phyloP scores from a whole-genome alignment of 2,329 filamentous ascomycete species.

The Phialophora macrospora region DNA sequence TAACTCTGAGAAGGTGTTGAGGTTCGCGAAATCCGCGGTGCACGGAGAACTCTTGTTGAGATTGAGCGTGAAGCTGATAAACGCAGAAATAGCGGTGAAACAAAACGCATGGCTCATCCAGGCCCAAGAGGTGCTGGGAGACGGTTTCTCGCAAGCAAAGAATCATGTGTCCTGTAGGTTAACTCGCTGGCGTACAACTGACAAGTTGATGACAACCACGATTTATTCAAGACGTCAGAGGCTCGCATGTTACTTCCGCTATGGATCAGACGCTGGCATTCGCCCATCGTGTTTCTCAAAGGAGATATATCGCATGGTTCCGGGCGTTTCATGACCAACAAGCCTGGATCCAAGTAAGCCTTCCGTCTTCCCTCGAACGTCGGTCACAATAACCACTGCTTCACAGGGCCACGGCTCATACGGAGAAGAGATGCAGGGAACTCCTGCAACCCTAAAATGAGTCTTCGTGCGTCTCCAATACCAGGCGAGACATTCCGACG shows the following conservation, averaged over 20 bases:
- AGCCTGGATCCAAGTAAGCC: background rate
- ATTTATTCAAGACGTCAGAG: constrained; percentile 3
- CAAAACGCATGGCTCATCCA: background rate
- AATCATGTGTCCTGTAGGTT: background rate
- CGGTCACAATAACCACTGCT: background rate
- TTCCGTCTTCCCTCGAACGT: background rate
- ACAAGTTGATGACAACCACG: constrained; percentile 6
- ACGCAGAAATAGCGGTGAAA: constrained; percentile 1
- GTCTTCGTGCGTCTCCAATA: background rate
- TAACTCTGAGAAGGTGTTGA: background rate
- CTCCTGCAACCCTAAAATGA: background rate
- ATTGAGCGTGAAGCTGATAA: background rate
- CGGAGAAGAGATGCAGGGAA: background rate
- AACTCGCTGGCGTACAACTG: background rate
- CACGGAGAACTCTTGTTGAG: background rate
- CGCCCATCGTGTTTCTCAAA: background rate
- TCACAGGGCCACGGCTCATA: background rate
- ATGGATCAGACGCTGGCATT: background rate
- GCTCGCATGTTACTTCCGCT: constrained; percentile 5
- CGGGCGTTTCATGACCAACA: background rate
- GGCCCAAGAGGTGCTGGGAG: background rate
- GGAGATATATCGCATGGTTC: background rate
- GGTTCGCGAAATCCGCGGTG: background rate
- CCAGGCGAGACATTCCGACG: background rate
- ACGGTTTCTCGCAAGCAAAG: background rate